phyloP scores from a whole-genome alignment of 345 rosid species.

The Eutrema yunnanense region DNA sequence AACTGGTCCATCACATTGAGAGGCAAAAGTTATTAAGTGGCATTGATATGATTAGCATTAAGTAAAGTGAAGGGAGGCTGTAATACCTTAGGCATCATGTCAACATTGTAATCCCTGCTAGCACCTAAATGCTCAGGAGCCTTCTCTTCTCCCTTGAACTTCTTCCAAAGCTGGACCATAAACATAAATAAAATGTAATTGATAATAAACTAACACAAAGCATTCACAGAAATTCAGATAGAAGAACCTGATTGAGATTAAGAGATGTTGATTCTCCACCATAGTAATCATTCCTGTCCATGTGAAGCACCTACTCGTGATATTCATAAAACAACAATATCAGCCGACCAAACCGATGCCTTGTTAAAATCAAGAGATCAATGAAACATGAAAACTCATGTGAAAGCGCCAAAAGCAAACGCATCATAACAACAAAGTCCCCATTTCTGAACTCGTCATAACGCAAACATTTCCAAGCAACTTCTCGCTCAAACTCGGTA shows the following conservation, averaged over 20 bases:
- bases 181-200: neutral
- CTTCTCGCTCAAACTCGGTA: neutral
- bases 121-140: slow-evolving; percentile 67
- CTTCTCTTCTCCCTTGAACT: slow-evolving; percentile 60
- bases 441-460: neutral
- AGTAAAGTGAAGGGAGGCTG: neutral
- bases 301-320: slow-evolving; percentile 57
- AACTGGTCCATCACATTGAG: slow-evolving; percentile 42
- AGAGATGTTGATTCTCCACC: slow-evolving; percentile 88
- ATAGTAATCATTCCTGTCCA: slow-evolving; percentile 86
- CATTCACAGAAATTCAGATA: neutral
- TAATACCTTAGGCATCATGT: slow-evolving; percentile 81
- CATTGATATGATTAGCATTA: neutral
- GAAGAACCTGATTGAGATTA: slow-evolving; percentile 66
- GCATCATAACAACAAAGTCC: neutral
- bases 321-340: neutral
- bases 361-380: neutral
- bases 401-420: neutral
- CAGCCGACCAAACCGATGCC: neutral
- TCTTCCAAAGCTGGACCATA: slow-evolving; percentile 62
- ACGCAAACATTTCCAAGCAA: neutral
- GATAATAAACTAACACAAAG: neutral
- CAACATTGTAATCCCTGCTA: slow-evolving; percentile 77
- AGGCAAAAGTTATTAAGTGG: neutral
- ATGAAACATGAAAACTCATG: neutral